phyloP scores from a whole-genome alignment of 441 rosid species.

The Breynia disticha region DNA sequence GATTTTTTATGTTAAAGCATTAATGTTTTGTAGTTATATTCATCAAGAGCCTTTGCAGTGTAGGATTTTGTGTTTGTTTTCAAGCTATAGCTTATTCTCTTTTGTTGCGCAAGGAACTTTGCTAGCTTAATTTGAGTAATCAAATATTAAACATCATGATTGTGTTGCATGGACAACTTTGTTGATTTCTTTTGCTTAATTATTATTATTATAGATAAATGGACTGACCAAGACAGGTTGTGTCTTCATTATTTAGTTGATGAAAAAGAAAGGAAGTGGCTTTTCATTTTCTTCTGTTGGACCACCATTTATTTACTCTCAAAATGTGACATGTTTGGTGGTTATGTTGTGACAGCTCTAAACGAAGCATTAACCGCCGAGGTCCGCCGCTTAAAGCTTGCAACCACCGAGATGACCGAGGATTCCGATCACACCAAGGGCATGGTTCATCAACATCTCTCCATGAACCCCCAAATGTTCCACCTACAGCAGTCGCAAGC shows the following conservation, averaged over 20 bases:
- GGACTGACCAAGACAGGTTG: not conserved
- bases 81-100: no score
- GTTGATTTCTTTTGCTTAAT: no score
- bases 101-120: no score
- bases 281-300: not conserved
- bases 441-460: constrained; percentile 39
- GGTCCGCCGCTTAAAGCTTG: constrained; percentile 66
- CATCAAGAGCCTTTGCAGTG: no score
- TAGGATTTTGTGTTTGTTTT: no score
- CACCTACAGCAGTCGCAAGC: constrained; percentile 35
- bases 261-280: not conserved
- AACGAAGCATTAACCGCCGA: constrained; percentile 83
- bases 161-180: no score
- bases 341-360: constrained; percentile 43
- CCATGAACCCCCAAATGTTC: constrained; percentile 52
- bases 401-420: constrained; percentile 42
- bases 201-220: no score
- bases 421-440: constrained; percentile 50
- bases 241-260: not conserved
- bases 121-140: no score
- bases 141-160: no score
- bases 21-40: no score
- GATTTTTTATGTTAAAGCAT: constrained; percentile 5
- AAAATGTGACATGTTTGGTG: not conserved
- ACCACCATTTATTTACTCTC: not conserved